Evolutionary conservation across 169 alveolate genomes (phyloP), one percentile per base, ranked within the genome.

Genomic region (Theileria sp.): DNA sequence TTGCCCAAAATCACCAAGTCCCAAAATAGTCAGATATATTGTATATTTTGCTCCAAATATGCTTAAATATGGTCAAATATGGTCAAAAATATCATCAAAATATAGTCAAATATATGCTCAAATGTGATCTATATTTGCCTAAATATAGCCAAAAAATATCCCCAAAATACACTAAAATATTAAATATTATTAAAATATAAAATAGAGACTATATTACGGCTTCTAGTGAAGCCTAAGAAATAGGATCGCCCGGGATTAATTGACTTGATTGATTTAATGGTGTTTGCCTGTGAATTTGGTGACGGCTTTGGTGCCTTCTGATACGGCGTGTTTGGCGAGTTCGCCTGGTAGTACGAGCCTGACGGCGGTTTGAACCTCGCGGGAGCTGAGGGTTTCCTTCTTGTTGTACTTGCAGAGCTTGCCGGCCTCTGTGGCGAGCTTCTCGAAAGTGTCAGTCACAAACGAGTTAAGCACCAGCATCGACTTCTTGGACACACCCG

Each of bases 301-400:
- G 90, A 98, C 99, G 76, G 99, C 99, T 95, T 97, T 98, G 84
- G 99, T 97, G 86, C 99, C 99, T 94, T 98, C 99, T 51, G 98
- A 94, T 86, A 98, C 99, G 83, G 99, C 99, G 93, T 98, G 99
- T 95, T 98, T 97, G 69, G 99, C 98, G 81, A 98, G 96, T 91
- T 98, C 99, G 28, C 99, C 99, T n/a, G 99, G 99, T 64, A 98
- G 97, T 61, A 98, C 98, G 72, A 98, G 96, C 87, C 99, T 97
- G 89, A 97, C 99, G 69, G 99, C 99, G 25, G 99, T 97, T 93
- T 98, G 99, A 89, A 98, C 95, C 87, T 98, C 99, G 72, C 98
- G 96, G 78, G 98, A 93, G 90, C 98, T 94, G 91, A 97, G 96
- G 58, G 99, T 97, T 80, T 96, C 96, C 92, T 96, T 97, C 89